Percentiles rank a stretch among this genome's conserved stretches.
Evolutionary conservation across 306 rosid genomes (phyloP).

Genomic region (Alnus rubra): DNA sequence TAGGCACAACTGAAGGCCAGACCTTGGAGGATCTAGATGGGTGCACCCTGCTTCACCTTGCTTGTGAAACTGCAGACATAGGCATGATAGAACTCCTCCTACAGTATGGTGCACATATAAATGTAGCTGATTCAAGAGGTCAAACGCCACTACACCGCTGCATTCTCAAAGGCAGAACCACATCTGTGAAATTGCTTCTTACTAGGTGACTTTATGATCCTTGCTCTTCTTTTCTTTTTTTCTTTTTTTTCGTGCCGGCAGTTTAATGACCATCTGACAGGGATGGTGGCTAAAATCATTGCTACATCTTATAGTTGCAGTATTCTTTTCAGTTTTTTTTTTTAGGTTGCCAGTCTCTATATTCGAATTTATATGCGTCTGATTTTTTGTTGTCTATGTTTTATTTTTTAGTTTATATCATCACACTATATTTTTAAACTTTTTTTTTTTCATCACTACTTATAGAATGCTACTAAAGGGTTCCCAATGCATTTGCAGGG

Average conservation of each 20-base stretch:
- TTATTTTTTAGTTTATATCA: not conserved
- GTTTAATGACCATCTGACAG: not conserved
- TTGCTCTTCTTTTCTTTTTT: conserved; percentile 15
- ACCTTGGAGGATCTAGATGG: conserved; percentile 68
- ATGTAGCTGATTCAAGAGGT: conserved; percentile 72
- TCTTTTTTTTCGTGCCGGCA: not conserved
- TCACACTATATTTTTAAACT: conserved; percentile 4
- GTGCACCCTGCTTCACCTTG: conserved; percentile 86
- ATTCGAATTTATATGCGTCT: not conserved
- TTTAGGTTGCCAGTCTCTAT: not conserved
- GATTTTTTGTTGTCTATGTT: not conserved
- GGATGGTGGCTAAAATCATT: not conserved
- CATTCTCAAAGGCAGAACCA: conserved; percentile 61
- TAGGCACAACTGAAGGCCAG: conserved; percentile 60
- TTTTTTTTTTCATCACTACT: not conserved
- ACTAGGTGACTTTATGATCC: conserved; percentile 60
- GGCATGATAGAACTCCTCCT: conserved; percentile 97
- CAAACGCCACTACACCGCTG: conserved; percentile 85
- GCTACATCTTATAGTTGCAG: not conserved
- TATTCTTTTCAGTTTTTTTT: not conserved
- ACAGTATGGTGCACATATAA: conserved; percentile 89
- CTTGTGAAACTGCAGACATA: conserved; percentile 92
- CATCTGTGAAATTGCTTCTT: conserved; percentile 66
- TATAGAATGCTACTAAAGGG: conserved; percentile 25
- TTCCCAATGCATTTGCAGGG: conserved; percentile 53